Percentiles rank a stretch among this genome's conserved stretches.
These are phyloP conservation scores for Xerocomus amazonicus DNA, from an alignment of 1,284 basidiomycete species.

Conservation along the genomic window DNA sequence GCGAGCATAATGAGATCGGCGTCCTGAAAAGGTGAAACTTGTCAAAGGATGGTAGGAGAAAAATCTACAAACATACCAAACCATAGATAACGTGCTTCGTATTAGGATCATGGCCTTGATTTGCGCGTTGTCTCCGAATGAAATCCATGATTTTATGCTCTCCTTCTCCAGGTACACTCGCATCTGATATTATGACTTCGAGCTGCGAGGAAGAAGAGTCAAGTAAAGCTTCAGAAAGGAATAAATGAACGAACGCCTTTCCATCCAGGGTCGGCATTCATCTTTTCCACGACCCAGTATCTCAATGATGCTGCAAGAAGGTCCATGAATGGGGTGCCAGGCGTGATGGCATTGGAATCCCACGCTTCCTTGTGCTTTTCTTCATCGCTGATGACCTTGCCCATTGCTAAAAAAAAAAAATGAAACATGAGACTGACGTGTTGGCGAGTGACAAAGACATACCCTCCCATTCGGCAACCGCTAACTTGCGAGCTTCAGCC, in stretches of 20 bases:
- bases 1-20: constrained; percentile 99
- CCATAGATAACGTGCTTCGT: constrained; percentile 98
- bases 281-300: constrained; percentile 96
- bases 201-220: constrained; percentile 46
- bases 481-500: constrained; percentile 79
- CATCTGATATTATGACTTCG: constrained; percentile 96
- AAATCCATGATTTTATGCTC: constrained; percentile 99
- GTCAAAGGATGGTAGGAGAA: constrained; percentile 7
- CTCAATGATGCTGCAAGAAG: constrained; percentile 84
- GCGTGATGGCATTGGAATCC: constrained; percentile 99
- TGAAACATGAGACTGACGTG: background rate
- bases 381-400: constrained; percentile 83
- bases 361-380: constrained; percentile 85
- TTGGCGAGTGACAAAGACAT: constrained; percentile 18
- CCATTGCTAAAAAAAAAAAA: constrained; percentile 62
- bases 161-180: constrained; percentile 96
- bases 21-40: constrained; percentile 53
- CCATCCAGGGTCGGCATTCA: constrained; percentile 96
- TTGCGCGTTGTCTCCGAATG: constrained; percentile 86
- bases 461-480: constrained; percentile 85
- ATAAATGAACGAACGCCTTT: constrained; percentile 62
- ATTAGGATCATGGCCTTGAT: constrained; percentile 90
- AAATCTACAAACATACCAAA: constrained; percentile 53
- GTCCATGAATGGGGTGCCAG: constrained; percentile 98
- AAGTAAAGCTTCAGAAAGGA: background rate